phyloP scores from a whole-genome alignment of 169 alveolate genomes.

The Babesia ovis region DNA sequence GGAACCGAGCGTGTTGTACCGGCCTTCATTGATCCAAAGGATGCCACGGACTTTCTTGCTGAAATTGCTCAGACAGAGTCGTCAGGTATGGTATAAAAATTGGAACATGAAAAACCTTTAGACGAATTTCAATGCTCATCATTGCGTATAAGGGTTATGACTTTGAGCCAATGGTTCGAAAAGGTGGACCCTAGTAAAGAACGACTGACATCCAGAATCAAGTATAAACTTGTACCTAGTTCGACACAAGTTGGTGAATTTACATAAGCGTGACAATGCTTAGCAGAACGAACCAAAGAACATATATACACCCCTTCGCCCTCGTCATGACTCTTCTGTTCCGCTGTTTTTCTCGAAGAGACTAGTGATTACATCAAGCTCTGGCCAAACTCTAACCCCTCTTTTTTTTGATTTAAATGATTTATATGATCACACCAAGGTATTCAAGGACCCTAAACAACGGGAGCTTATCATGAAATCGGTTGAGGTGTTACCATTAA shows the following conservation, averaged over 20 bases:
- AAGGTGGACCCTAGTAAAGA: constrained; percentile 35
- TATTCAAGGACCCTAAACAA: constrained; percentile 8
- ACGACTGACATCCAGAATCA: constrained; percentile 1
- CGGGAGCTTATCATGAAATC: constrained; percentile 22
- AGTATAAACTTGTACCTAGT: constrained; percentile 41
- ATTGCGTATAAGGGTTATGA: constrained; percentile 12
- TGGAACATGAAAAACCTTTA: not conserved
- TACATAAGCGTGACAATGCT: not conserved
- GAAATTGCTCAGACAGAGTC: constrained; percentile 15
- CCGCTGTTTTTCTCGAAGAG: constrained; percentile 28
- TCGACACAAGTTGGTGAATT: constrained; percentile 34
- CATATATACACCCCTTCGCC: constrained; percentile 15
- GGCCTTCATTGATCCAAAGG: constrained; percentile 42
- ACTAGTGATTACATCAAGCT: not conserved
- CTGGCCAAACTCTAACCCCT: constrained; percentile 3
- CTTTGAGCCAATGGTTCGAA: constrained; percentile 44
- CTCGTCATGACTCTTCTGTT: not conserved
- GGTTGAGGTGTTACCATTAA: constrained; percentile 35
- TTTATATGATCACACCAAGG: constrained; percentile 4
- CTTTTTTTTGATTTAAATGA: constrained; percentile 51
- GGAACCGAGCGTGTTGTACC: constrained; percentile 6
- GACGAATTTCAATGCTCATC: not conserved
- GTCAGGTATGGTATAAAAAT: not conserved
- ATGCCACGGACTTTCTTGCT: constrained; percentile 41
- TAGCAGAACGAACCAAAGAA: not conserved